phyloP scores from a whole-genome alignment of 1,139 yeast species.

The Geotrichum candidum region DNA sequence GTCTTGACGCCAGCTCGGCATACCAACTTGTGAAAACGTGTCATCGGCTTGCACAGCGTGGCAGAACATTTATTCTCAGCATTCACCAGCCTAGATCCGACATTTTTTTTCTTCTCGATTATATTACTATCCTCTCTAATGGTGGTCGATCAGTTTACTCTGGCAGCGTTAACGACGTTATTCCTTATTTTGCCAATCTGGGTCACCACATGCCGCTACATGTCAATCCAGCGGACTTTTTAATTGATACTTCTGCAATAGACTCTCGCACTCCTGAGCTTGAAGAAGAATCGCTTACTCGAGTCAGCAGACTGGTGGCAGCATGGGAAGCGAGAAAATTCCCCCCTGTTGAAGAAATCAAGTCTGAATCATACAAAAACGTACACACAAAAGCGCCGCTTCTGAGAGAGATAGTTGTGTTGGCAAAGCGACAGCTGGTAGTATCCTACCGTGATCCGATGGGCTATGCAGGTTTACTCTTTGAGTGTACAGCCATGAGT shows the following conservation, averaged over 20 bases:
- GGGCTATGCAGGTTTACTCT: slow-evolving; percentile 48
- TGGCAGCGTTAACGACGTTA: slow-evolving; percentile 46
- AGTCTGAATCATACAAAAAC: not conserved
- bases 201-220: slow-evolving; percentile 45
- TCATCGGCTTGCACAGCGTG: slow-evolving; percentile 51
- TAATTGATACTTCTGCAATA: slow-evolving; percentile 65
- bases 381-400: slow-evolving; percentile 34
- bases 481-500: slow-evolving; percentile 55
- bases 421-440: slow-evolving; percentile 51
- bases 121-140: slow-evolving; percentile 60
- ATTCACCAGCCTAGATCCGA: slow-evolving; percentile 86
- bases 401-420: slow-evolving; percentile 48
- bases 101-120: slow-evolving; percentile 62
- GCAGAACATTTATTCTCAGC: slow-evolving; percentile 67
- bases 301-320: slow-evolving; percentile 44
- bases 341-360: not conserved
- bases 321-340: slow-evolving; percentile 43
- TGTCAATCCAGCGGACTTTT: slow-evolving; percentile 56
- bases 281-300: slow-evolving; percentile 41
- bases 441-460: slow-evolving; percentile 55
- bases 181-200: slow-evolving; percentile 47
- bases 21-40: slow-evolving; percentile 58
- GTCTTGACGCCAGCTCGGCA: slow-evolving; percentile 76
- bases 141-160: slow-evolving; percentile 60
- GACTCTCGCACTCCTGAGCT: slow-evolving; percentile 44